phyloP scores from a whole-genome alignment of 2,329 filamentous ascomycete genomes.

The Pseudogymnoascus sp. region DNA sequence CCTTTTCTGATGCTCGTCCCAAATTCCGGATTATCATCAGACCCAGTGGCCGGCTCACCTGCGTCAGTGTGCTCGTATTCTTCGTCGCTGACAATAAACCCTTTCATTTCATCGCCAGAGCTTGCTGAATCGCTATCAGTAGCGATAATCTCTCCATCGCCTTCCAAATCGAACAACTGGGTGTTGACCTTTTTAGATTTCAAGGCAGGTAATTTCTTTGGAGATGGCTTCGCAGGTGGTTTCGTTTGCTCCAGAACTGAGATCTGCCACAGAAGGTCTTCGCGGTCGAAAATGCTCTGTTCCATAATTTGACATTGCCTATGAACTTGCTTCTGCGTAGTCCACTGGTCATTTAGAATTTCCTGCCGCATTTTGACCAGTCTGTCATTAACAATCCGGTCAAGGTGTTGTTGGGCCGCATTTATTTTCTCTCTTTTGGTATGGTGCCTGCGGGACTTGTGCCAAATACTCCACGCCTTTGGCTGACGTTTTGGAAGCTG shows the following conservation, averaged over 20 bases:
- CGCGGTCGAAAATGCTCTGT: constrained; percentile 52
- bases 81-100: constrained; percentile 40
- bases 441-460: constrained; percentile 38
- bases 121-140: constrained; percentile 16
- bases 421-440: constrained; percentile 36
- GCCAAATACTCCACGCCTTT: constrained; percentile 57
- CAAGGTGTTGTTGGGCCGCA: constrained; percentile 35
- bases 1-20: neutral
- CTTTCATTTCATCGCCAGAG: constrained; percentile 38
- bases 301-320: constrained; percentile 53
- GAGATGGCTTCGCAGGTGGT: constrained; percentile 30
- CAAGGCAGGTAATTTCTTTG: neutral
- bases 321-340: constrained; percentile 42
- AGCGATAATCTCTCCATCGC: constrained; percentile 21
- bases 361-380: constrained; percentile 47
- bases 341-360: constrained; percentile 46
- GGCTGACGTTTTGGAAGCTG: constrained; percentile 47
- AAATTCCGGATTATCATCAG: constrained; percentile 10
- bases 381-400: constrained; percentile 36
- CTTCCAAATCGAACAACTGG: constrained; percentile 10
- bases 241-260: constrained; percentile 36
- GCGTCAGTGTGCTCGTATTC: constrained; percentile 12
- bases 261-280: constrained; percentile 45
- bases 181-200: constrained; percentile 1
- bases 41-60: constrained; percentile 16